Evolutionary conservation across 306 rosid species (phyloP), one percentile per base, ranked within the genome.

Genomic region (Betula pendula): DNA sequence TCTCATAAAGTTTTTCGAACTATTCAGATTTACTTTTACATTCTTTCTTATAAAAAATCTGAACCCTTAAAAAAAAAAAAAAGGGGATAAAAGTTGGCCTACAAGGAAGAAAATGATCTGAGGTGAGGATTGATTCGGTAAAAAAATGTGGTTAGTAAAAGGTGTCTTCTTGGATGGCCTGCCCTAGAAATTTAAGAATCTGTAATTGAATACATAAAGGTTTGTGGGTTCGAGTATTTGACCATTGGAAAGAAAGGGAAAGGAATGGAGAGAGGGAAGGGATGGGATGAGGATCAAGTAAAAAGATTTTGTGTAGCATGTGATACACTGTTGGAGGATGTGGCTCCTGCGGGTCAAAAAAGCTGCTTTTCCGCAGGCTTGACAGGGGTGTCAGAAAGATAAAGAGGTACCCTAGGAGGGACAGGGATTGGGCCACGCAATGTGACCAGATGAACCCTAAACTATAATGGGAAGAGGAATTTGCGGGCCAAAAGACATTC

Each of bases 401-500:
- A 17, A 35, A 40, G 70, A 12, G 17, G 38, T 13, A 29, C 68
- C 68, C 43, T 38, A 6, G 68, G 40, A 29, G 11, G 65, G 19
- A 25, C 40, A 13, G 16, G 4, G 8, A 60, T 17, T 31, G 42
- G 63, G 60, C 4, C 8, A 29, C 8, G 6, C n/a, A 60, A 5
- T 60, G 67, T 19, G 71, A 20, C 19, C 15, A 1, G 20, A n/a
- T n/a, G 22, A 44, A 24, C 53, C 53, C 31, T 4, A 42, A 67
- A 35, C 14, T 17, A 33, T 17, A 19, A 14, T 59, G 73, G 22
- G 38, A 25, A 44, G 40, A 47, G 35, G 38, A 0, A 43, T 20
- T 20, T 19, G 56, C 15, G 53, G 33, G 69, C 80, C 86, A 16
- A 22, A 71, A 69, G 77, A 82, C 80, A 80, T 82, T 75, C 85